Base-by-base conservation (phyloP, 2,329 filamentous ascomycete genomes). In the Fusarium xyrophilum region DNA sequence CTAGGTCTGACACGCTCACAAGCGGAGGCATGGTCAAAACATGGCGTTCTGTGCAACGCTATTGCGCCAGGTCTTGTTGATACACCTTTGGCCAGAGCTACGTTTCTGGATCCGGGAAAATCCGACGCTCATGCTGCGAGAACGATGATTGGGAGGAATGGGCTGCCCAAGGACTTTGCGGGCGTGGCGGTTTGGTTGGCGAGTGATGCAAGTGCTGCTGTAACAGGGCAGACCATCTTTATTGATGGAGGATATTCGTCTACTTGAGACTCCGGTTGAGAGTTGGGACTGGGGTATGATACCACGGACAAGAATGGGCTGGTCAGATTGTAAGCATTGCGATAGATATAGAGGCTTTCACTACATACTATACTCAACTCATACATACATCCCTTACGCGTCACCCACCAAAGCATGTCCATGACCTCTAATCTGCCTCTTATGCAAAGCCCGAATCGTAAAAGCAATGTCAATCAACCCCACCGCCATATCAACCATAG, bases 391-490 rank as follows among this genome's bases (percentile, higher is more conserved):
- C 0, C 8, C 11, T 11, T 27, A 51, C 3, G 53, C 62, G 2
- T 36, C n/a, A 2, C 36, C 53, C 3, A 33, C 36, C 17, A 63
- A n/a, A 3, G 52, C 44, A 27, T 63, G 61, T 0, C 40, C 17
- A 5, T 27, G 33, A 6, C 66, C 56, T 11, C 9, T 55, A 0
- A 69, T 38, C 25, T 71, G 54, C 14, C 38, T 36, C 39, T 60
- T 65, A 7, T 72, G 69, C 35, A 72, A 23, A 1, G 21, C 72
- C 6, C 83, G 75, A 27, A 87, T 84, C 2, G 77, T 52, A 28
- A 89, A 79, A 0, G 86, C 77, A 11, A 80, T 85, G 0, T 71
- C 75, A 42, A 89, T 88, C 53, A 90, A 70, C 3, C 77, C 76
- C 1, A 81, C 73, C 0, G 83, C 81, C 36, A 89, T 72, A 9